Conservation (phyloP, 176 grass and related monocot species). For the Carex pumila region DNA sequence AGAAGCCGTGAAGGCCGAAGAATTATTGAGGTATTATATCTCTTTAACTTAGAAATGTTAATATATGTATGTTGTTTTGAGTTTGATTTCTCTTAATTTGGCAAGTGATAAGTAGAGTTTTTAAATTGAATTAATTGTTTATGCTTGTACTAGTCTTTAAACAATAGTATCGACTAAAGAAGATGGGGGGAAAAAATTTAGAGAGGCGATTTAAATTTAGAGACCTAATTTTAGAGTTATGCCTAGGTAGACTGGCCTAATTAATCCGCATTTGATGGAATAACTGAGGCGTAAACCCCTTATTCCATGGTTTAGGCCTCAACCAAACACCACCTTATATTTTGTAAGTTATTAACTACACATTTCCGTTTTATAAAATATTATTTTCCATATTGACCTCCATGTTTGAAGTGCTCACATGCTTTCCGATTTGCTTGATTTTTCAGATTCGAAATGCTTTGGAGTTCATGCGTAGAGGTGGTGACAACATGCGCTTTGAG, state of each 20-base stretch:
- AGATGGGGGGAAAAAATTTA: no score
- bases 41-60: not conserved
- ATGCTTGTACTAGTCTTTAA: not conserved
- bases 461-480: slow-evolving; percentile 22
- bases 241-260: no score
- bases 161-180: no score
- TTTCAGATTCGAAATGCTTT: slow-evolving; percentile 25
- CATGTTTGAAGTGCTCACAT: not conserved
- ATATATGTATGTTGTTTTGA: not conserved
- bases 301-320: no score
- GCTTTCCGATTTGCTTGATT: slow-evolving; percentile 1
- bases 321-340: no score
- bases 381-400: not conserved
- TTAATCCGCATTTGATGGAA: no score
- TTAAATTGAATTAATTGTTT: not conserved
- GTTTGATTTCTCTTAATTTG: not conserved
- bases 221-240: no score
- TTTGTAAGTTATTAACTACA: not conserved
- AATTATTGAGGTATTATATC: slow-evolving; percentile 19
- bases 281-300: no score
- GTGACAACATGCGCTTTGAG: slow-evolving; percentile 23
- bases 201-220: no score
- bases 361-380: not conserved
- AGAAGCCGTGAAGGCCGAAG: slow-evolving; percentile 19
- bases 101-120: not conserved